phyloP scores from a whole-genome alignment of 2,329 filamentous ascomycete species.

The Cladosporium sp. region DNA sequence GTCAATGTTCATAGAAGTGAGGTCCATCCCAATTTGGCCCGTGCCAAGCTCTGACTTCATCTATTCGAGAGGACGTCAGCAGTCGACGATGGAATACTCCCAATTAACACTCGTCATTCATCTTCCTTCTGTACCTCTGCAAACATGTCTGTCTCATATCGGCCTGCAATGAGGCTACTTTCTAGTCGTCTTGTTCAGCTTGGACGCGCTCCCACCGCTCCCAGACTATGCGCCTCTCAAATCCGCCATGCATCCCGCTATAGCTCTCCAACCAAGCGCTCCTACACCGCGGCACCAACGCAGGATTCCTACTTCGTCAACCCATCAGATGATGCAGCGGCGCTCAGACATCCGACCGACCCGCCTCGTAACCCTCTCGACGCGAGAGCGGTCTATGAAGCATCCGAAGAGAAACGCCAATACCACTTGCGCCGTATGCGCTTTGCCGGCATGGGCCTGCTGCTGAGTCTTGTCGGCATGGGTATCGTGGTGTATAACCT shows the following conservation, averaged over 20 bases:
- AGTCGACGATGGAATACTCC: too few relatives aligned
- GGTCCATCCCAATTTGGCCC: background rate
- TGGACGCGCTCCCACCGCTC: slow-evolving; percentile 20
- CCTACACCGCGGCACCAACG: slow-evolving; percentile 21
- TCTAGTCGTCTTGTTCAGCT: slow-evolving; percentile 6
- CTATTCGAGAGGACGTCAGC: background rate
- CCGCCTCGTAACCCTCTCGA: slow-evolving; percentile 21
- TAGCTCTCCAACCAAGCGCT: slow-evolving; percentile 30
- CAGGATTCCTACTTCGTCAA: slow-evolving; percentile 22
- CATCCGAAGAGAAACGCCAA: slow-evolving; percentile 26
- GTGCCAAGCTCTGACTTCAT: background rate
- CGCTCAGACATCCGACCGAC: slow-evolving; percentile 3
- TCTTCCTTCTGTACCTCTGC: background rate
- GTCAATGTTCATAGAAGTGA: background rate
- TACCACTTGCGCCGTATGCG: slow-evolving; percentile 32
- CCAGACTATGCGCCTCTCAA: slow-evolving; percentile 23
- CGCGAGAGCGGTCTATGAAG: slow-evolving; percentile 22
- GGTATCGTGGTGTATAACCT: slow-evolving; percentile 29
- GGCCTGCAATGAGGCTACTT: slow-evolving; percentile 27
- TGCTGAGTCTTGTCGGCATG: slow-evolving; percentile 28
- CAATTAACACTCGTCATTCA: background rate
- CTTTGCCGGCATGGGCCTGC: slow-evolving; percentile 33
- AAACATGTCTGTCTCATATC: slow-evolving; percentile 24
- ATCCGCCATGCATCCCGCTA: slow-evolving; percentile 29
- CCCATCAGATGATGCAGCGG: slow-evolving; percentile 10